These are phyloP conservation scores for Debaryomyces psychrophilus DNA, from an alignment of 1,139 yeast species.

Conservation along the genomic window DNA sequence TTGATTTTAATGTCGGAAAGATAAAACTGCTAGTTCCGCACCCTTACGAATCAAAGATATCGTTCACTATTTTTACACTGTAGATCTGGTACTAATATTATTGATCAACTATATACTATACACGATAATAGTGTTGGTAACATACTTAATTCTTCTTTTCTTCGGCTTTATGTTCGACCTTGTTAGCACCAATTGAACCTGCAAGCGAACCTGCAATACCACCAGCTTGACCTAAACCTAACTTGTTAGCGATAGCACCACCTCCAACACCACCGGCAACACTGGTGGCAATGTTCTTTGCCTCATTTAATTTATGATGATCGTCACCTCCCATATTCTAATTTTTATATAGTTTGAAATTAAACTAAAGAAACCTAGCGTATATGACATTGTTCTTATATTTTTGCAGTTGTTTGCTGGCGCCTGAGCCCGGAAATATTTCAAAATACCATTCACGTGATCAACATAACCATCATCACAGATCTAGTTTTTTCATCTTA, in stretches of 20 bases:
- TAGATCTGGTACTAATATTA: neutral
- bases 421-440: constrained; percentile 1
- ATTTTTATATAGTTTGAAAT: neutral
- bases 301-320: constrained; percentile 17
- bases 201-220: constrained; percentile 39
- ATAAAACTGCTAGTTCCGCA: too few species aligned
- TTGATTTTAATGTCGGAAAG: too few species aligned
- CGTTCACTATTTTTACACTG: too few species aligned
- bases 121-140: neutral
- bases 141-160: constrained; percentile 13
- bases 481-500: neutral
- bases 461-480: neutral
- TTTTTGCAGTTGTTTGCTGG: constrained; percentile 5
- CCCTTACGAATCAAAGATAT: neutral
- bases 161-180: constrained; percentile 35
- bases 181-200: constrained; percentile 39
- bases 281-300: constrained; percentile 23
- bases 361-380: neutral
- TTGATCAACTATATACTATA: neutral
- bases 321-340: constrained; percentile 17
- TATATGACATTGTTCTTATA: neutral
- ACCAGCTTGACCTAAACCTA: constrained; percentile 35
- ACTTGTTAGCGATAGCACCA: constrained; percentile 21
- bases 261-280: constrained; percentile 28
- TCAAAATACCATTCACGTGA: neutral